Conservation (phyloP, 2,329 filamentous ascomycete species). For the Pezicula carpinea region DNA sequence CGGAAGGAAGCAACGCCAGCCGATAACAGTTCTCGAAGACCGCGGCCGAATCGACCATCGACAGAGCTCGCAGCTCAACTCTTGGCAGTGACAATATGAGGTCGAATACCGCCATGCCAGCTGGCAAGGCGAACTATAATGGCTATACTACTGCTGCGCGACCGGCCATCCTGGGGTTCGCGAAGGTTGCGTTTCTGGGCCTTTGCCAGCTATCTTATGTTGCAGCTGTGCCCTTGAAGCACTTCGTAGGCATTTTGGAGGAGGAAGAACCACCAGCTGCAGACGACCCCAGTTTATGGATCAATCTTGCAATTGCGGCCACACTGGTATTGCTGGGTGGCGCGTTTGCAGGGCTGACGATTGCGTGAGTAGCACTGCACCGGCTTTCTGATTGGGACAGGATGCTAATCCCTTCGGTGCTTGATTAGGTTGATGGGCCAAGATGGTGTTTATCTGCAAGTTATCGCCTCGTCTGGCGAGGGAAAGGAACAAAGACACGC, state of each 20-base stretch:
- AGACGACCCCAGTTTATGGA: constrained; percentile 66
- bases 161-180: constrained; percentile 46
- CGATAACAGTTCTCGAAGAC: not conserved
- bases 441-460: constrained; percentile 96
- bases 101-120: constrained; percentile 15
- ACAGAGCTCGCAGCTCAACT: too few species aligned
- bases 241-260: constrained; percentile 39
- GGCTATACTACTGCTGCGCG: constrained; percentile 38
- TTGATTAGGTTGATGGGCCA: constrained; percentile 44
- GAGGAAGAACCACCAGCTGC: constrained; percentile 39
- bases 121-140: constrained; percentile 15
- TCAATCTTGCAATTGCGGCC: constrained; percentile 75
- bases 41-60: not conserved
- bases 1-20: not conserved
- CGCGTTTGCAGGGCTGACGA: constrained; percentile 90
- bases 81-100: constrained; percentile 15
- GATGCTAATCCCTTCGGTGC: constrained; percentile 5
- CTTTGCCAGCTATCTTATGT: constrained; percentile 35
- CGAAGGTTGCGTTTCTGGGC: constrained; percentile 45
- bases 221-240: constrained; percentile 28
- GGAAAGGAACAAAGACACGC: constrained; percentile 86
- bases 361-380: constrained; percentile 54
- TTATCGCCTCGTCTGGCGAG: constrained; percentile 80
- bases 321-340: constrained; percentile 82
- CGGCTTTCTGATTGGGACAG: not conserved